phyloP scores from a whole-genome alignment of 2,329 filamentous ascomycete genomes.

The Neonectria magnoliae region DNA sequence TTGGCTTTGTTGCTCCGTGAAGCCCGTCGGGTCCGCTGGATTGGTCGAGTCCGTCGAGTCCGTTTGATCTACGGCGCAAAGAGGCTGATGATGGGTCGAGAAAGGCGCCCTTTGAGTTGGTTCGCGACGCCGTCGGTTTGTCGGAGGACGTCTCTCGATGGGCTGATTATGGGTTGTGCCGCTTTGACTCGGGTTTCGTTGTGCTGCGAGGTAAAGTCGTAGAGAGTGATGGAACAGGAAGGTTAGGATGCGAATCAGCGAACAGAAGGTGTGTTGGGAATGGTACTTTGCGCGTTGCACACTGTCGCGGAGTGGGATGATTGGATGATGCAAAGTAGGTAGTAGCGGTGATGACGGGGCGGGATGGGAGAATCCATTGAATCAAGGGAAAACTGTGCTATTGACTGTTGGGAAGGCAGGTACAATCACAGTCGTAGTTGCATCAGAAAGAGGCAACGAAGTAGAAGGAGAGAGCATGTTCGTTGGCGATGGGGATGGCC shows the following conservation, averaged over 20 bases:
- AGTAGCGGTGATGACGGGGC: background rate
- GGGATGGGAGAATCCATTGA: background rate
- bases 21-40: background rate
- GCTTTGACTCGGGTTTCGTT: constrained; percentile 6
- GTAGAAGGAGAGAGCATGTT: background rate
- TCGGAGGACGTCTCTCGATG: constrained; percentile 2
- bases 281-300: background rate
- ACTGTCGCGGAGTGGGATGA: background rate
- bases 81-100: constrained; percentile 11
- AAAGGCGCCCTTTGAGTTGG: background rate
- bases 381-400: background rate
- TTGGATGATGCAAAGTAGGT: background rate
- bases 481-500: background rate
- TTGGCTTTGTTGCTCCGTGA: background rate
- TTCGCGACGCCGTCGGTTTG: constrained; percentile 5
- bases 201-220: background rate
- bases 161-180: constrained; percentile 8
- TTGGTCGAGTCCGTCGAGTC: background rate
- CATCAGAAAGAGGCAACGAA: constrained; percentile 1
- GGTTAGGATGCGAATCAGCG: background rate
- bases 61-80: constrained; percentile 16
- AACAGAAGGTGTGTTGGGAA: background rate
- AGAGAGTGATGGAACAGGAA: background rate
- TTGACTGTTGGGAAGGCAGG: background rate
- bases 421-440: background rate